phyloP scores from a whole-genome alignment of 1,284 basidiomycete genomes.

The Microbotryum intermedium region DNA sequence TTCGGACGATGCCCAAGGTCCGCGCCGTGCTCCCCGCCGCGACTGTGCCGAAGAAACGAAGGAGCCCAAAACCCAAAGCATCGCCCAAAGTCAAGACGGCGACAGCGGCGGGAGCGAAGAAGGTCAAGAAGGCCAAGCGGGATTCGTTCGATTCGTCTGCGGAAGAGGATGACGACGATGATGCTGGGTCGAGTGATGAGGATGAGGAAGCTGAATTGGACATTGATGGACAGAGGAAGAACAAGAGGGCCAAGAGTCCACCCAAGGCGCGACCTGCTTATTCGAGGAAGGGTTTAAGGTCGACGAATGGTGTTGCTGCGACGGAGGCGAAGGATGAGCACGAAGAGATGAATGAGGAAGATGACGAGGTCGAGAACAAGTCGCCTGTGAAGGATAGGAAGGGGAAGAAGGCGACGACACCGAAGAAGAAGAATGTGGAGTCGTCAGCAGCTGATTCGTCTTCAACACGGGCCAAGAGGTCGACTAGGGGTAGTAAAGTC shows the following conservation, averaged over 20 bases:
- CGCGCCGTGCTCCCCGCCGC: neutral
- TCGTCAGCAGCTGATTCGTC: neutral
- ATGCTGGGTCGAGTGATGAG: neutral
- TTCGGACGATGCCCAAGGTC: constrained; percentile 37
- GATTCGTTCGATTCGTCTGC: constrained; percentile 31
- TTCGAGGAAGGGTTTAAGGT: neutral
- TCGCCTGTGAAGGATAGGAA: constrained; percentile 35
- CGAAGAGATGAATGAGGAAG: constrained; percentile 2
- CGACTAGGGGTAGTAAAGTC: neutral
- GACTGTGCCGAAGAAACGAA: constrained; percentile 8
- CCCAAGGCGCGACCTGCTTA: too few species aligned
- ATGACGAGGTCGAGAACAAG: constrained; percentile 28
- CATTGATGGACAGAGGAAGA: neutral
- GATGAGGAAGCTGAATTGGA: neutral
- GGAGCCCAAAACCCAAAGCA: neutral
- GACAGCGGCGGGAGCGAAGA: constrained; percentile 3
- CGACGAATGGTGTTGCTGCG: neutral
- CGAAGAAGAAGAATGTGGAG: neutral
- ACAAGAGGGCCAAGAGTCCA: constrained; percentile 1
- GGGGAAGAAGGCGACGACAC: neutral
- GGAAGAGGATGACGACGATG: constrained; percentile 35
- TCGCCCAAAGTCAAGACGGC: neutral
- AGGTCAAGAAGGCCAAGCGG: constrained; percentile 12
- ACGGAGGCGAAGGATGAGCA: neutral
- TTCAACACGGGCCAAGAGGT: neutral